Base-by-base conservation (phyloP, 2,329 filamentous ascomycete species). In the Penicillium sp. region DNA sequence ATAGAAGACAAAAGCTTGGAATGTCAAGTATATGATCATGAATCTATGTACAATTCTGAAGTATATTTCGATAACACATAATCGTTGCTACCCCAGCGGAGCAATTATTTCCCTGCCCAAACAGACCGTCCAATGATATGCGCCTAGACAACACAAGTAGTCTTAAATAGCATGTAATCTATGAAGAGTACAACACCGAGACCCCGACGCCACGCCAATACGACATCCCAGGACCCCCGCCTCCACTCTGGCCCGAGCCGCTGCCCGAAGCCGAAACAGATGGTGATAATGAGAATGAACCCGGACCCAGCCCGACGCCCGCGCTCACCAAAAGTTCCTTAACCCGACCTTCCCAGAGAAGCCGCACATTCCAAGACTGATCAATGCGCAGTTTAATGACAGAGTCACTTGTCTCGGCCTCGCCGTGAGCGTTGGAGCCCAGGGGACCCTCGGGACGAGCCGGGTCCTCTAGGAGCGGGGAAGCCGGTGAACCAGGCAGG, bases 311-410 rank as follows among this genome's bases (percentile, higher is more conserved):
- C 50, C 87, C 90, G 56, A 91, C 91, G 10, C 94, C 94, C 41
- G 96, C 81, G 66, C 91, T 96, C 72, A 97, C 95, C 56, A 99
- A 82, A 58, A 99, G 78, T 64, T 96, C 93, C 78, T 97, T 96
- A 58, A 95, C 84, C 53, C 92, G 84, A 2, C 93, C 92, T 73
- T 97, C 93, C 93, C 94, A 99, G 23, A 97, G 77, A 50, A 97
- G 73, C 0, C 92, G 90, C 53, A 97, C 85, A 62, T 88, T 87
- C 78, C 91, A 87, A 64, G 92, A 89, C 77, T 97, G 92, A 71
- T 97, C 92, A 51, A 97, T 81, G 49, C 90, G 85, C 44, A 92
- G 89, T 76, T 97, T 99, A 63, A 99, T 76, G 33, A 97, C 92
- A 7, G 92, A 93, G 33, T 90, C 86, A 58, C 91, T 89, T 62